These are phyloP conservation scores for Lophiotrema nucula DNA, from an alignment of 495 filamentous ascomycete genomes.

Conservation along the genomic window DNA sequence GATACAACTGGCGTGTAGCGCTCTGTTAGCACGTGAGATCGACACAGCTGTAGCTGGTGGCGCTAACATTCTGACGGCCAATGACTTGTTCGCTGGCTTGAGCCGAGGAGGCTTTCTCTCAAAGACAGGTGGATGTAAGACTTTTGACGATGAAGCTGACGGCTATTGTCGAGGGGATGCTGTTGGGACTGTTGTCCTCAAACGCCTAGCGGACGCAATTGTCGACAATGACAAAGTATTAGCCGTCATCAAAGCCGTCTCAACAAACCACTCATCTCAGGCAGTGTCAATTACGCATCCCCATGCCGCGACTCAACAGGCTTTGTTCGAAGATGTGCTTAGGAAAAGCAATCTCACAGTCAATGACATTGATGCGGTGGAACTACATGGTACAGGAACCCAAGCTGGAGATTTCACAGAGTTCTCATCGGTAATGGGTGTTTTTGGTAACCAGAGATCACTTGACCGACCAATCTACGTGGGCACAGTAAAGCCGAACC, in stretches of 20 bases:
- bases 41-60: constrained; percentile 48
- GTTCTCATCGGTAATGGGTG: constrained; percentile 41
- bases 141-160: constrained; percentile 44
- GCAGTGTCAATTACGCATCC: constrained; percentile 45
- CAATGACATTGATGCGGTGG: constrained; percentile 37
- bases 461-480: constrained; percentile 26
- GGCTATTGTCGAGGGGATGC: constrained; percentile 46
- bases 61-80: constrained; percentile 42
- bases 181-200: constrained; percentile 38
- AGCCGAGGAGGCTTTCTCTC: constrained; percentile 43
- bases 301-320: constrained; percentile 33
- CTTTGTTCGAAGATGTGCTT: constrained; percentile 32
- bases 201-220: constrained; percentile 35
- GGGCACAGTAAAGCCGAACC: constrained; percentile 39
- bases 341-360: constrained; percentile 22
- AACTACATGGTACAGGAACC: constrained; percentile 48
- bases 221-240: constrained; percentile 40
- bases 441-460: constrained; percentile 1
- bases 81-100: constrained; percentile 40
- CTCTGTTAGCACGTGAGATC: constrained; percentile 40
- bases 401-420: constrained; percentile 44
- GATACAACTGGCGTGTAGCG: constrained; percentile 41
- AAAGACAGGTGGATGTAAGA: constrained; percentile 45
- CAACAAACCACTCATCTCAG: constrained; percentile 41
- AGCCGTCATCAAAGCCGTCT: constrained; percentile 35